Evolutionary conservation across 805 yeast species (phyloP).

Genomic region (Yarrowia sp.): DNA sequence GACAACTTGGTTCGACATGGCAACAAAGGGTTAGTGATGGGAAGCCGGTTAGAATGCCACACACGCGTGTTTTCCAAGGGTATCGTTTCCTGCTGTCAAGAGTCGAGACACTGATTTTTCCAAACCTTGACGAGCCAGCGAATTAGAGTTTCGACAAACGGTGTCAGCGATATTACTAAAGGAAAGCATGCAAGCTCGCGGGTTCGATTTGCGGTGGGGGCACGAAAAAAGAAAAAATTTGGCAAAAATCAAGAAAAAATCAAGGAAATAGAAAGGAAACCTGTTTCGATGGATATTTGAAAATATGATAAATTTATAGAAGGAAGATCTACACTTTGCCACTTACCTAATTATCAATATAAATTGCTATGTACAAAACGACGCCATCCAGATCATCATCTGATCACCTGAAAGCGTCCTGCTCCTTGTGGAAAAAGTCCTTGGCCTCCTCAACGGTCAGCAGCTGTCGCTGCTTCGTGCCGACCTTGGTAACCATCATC

Average conservation of each 20-base stretch:
- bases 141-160: constrained; percentile 18
- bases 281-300: no score
- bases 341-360: constrained; percentile 2
- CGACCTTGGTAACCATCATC: constrained; percentile 57
- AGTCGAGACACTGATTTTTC: constrained; percentile 8
- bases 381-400: no score
- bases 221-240: no score
- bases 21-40: not conserved
- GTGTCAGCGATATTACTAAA: not conserved
- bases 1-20: constrained; percentile 30
- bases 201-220: not conserved
- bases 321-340: no score
- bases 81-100: not conserved
- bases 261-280: no score
- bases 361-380: constrained; percentile 21
- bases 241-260: no score
- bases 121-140: not conserved
- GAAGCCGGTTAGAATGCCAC: no score
- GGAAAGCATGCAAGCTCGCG: not conserved
- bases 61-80: no score
- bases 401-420: constrained; percentile 10
- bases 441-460: constrained; percentile 17
- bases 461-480: constrained; percentile 15
- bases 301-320: no score
- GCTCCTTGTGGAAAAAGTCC: constrained; percentile 20